Percentiles rank a stretch among this genome's conserved stretches.
These are phyloP conservation scores for Canariomyces notabilis DNA, from an alignment of 2,329 filamentous ascomycete genomes.

Conservation along the genomic window DNA sequence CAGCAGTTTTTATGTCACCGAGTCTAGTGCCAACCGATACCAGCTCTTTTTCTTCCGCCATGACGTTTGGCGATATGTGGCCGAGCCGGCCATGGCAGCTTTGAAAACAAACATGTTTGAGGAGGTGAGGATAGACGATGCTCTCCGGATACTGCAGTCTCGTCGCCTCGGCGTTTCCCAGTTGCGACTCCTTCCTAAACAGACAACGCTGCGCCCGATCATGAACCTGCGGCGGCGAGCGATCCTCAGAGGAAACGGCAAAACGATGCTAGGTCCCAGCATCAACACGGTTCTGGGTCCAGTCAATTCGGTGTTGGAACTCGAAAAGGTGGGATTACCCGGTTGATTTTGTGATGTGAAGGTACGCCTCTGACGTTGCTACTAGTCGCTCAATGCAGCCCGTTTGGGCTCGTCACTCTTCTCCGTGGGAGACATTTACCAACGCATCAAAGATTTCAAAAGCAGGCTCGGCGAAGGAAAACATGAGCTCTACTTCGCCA, in stretches of 20 bases:
- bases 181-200: constrained; percentile 78
- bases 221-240: constrained; percentile 73
- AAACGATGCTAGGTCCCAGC: constrained; percentile 53
- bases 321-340: constrained; percentile 59
- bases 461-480: constrained; percentile 36
- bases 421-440: constrained; percentile 75
- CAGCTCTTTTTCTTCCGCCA: constrained; percentile 91
- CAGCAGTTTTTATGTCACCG: constrained; percentile 89
- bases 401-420: constrained; percentile 75
- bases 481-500: constrained; percentile 72
- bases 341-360: background rate
- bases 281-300: constrained; percentile 63
- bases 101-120: constrained; percentile 74
- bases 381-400: constrained; percentile 44
- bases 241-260: constrained; percentile 45
- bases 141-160: constrained; percentile 52
- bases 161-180: constrained; percentile 70
- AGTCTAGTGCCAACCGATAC: constrained; percentile 75
- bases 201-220: constrained; percentile 70
- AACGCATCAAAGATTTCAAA: constrained; percentile 66
- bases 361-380: constrained; percentile 11
- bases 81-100: constrained; percentile 63
- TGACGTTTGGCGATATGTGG: constrained; percentile 77
- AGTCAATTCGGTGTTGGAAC: constrained; percentile 69
- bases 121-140: constrained; percentile 58